phyloP scores from a whole-genome alignment of 371 early-diverging fungal species.

The Mucor circinelloides region DNA sequence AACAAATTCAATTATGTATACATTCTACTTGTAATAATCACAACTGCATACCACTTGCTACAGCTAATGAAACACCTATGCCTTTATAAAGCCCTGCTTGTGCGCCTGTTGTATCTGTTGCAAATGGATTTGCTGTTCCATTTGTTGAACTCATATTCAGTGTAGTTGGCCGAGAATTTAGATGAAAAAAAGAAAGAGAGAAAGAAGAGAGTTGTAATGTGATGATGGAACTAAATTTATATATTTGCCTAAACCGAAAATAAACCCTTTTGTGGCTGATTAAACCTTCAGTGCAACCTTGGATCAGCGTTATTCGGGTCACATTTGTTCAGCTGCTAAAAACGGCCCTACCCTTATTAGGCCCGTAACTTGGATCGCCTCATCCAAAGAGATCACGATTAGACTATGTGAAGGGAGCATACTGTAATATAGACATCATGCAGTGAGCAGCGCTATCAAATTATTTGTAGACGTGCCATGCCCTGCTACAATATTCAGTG shows the following conservation, averaged over 20 bases:
- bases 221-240: slow-evolving; percentile 1
- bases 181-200: neutral
- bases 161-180: neutral
- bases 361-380: neutral
- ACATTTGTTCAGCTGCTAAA: neutral
- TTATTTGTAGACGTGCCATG: neutral
- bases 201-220: neutral
- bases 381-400: neutral
- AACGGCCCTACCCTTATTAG: neutral
- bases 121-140: slow-evolving; percentile 36
- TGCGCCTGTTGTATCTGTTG: slow-evolving; percentile 25
- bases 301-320: neutral
- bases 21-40: neutral
- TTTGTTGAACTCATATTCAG: slow-evolving; percentile 20
- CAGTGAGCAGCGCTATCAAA: neutral
- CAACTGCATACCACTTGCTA: slow-evolving; percentile 58
- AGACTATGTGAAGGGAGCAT: too few species aligned
- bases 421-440: neutral
- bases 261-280: slow-evolving; percentile 3
- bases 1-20: neutral
- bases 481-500: too few species aligned
- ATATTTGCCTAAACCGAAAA: neutral
- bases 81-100: slow-evolving; percentile 69
- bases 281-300: neutral
- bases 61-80: slow-evolving; percentile 85